phyloP scores from a whole-genome alignment of 2,329 filamentous ascomycete species.

The Calcarisporium arbuscula region DNA sequence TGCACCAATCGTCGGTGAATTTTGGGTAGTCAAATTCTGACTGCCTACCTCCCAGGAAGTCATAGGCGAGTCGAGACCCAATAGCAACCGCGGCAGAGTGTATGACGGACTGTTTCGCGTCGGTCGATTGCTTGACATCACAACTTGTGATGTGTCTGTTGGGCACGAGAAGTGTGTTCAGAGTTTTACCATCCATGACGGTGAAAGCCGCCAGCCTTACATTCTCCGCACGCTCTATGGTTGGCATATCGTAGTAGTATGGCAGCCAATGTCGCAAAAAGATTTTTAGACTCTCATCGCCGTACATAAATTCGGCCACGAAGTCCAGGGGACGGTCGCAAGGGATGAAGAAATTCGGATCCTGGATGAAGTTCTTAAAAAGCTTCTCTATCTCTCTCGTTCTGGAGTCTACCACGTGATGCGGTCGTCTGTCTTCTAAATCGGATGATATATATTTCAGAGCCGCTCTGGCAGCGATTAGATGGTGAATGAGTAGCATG shows the following conservation, averaged over 20 bases:
- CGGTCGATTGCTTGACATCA: constrained; percentile 11
- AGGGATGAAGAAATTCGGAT: constrained; percentile 8
- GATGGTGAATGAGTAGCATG: too few relatives aligned
- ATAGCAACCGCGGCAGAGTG: constrained; percentile 18
- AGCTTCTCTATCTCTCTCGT: constrained; percentile 9
- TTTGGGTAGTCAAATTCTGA: background rate
- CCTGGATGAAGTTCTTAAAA: constrained; percentile 15
- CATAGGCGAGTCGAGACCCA: constrained; percentile 13
- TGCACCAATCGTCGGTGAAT: constrained; percentile 5
- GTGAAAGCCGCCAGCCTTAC: constrained; percentile 16
- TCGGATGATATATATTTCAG: too few relatives aligned
- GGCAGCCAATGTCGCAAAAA: constrained; percentile 16
- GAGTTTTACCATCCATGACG: fast-evolving
- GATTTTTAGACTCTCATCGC: constrained; percentile 2
- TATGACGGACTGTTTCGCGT: constrained; percentile 13
- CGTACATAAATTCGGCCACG: background rate
- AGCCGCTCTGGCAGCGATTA: too few relatives aligned
- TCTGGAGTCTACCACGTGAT: background rate
- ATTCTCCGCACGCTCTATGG: constrained; percentile 15
- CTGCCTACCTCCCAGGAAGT: constrained; percentile 2
- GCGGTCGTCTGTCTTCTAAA: too few relatives aligned
- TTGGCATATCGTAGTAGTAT: constrained; percentile 6
- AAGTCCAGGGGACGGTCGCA: constrained; percentile 14
- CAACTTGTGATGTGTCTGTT: background rate
- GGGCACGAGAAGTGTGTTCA: constrained; percentile 6